Evolutionary conservation across 306 rosid species (phyloP), one percentile per base, ranked within the genome.

Genomic region (Trichosanthes cucumerina): DNA sequence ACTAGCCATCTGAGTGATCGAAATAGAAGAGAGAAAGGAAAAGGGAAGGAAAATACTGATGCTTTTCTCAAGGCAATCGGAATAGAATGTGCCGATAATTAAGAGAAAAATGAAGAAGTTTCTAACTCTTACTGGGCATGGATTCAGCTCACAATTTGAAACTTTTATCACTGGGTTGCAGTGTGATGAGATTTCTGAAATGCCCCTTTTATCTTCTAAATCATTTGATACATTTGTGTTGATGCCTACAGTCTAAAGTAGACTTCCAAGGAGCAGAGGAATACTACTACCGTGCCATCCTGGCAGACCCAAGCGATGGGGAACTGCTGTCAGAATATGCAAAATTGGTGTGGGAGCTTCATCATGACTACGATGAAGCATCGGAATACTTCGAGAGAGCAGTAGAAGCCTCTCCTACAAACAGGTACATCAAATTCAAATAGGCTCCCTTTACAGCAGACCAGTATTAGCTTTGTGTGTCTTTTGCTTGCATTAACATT

Each of bases 271-370:
- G 87, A 41, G 96, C 97, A 46, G 91, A 92, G 84, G 81, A 89
- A 56, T 87, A 79, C 81, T 91, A 90, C 79, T 71, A 82, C 3
- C 90, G 82, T 19, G 91, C 93, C 46, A 72, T 88, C 59, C 77
- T 62, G 82, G 90, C 89, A 15, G 90, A 88, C 87, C 98, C 96
- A 3, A 31, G 78, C 12, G 90, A 90, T 10, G 96, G 98, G 56
- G 91, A 90, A 86, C 73, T 80, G 49, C 76, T 88, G 18, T 84
- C 91, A 3, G 86, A 89, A 74, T 91, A 87, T 83, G 99, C 96
- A 70, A 83, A 80, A 66, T 85, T 96, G 64, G 89, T 80, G 70
- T 96, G 97, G 98, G 93, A 96, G 71, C 89, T 81, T 82, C 91
- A 91, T 83, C 91, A 50, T 69, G 97, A 92, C 81, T 63, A 24